Percentiles rank a stretch among this genome's conserved stretches.
These are phyloP conservation scores for Micractinium conductrix DNA, from an alignment of 139 green algal genomes.

Conservation along the genomic window DNA sequence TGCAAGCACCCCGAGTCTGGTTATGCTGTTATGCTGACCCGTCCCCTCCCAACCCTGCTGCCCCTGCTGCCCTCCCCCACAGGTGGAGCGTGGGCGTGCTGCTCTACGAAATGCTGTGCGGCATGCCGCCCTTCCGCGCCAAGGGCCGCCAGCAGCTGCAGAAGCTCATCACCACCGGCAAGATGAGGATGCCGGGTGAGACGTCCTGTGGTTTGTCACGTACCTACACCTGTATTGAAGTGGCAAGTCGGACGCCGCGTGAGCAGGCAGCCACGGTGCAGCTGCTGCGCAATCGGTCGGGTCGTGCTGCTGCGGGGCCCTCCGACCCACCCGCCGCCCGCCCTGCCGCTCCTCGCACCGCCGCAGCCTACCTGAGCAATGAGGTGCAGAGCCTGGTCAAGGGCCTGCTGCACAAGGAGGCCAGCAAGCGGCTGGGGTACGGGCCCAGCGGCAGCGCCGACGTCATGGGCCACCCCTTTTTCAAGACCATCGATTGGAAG, in stretches of 20 bases:
- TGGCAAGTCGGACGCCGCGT: too few relatives aligned
- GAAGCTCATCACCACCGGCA: slow-evolving; percentile 81
- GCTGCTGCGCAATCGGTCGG: too few relatives aligned
- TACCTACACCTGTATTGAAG: too few relatives aligned
- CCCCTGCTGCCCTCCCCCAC: too few relatives aligned
- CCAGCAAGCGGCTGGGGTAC: slow-evolving; percentile 82
- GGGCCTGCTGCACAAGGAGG: slow-evolving; percentile 87
- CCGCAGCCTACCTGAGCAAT: slow-evolving; percentile 60
- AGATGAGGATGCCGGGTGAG: slow-evolving; percentile 82
- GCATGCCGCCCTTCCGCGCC: slow-evolving; percentile 88
- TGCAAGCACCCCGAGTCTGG: too few relatives aligned
- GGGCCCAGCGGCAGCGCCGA: slow-evolving; percentile 65
- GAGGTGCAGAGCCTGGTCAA: slow-evolving; percentile 62
- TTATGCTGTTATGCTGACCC: too few relatives aligned
- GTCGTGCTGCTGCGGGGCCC: too few relatives aligned
- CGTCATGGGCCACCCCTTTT: slow-evolving; percentile 86
- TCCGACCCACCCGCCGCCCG: too few relatives aligned
- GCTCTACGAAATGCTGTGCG: slow-evolving; percentile 98
- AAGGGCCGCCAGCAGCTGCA: slow-evolving; percentile 90
- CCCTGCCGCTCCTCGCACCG: too few relatives aligned
- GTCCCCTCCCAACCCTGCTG: too few relatives aligned
- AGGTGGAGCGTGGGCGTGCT: slow-evolving; percentile 96
- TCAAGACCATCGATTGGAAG: slow-evolving; percentile 87
- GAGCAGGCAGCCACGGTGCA: too few relatives aligned
- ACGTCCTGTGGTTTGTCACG: too few relatives aligned